Base-by-base conservation (phyloP, 495 filamentous ascomycete genomes). In the Aspergillus homomorphus region DNA sequence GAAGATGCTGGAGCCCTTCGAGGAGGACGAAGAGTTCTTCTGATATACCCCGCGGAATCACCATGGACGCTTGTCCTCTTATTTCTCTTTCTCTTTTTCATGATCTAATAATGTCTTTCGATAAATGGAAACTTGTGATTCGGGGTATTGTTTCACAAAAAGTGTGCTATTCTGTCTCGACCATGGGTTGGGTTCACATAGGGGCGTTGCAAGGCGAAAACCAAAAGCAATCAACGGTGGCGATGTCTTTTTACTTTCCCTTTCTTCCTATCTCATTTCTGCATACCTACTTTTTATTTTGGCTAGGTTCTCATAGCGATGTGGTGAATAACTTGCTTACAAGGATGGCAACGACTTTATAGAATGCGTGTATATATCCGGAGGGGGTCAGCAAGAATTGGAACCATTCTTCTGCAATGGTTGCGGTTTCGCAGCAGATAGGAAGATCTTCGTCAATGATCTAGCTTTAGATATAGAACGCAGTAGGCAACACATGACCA, bases 1-100 rank as follows among this genome's bases (percentile, higher is more conserved):
- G 62, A 95, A 96, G 74, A 79, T 73, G 68, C 60, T 81, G 57
- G 78, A 80, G 15, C 74, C 75, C 19, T 69, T 70, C 38, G 75
- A 77, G 33, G n/a, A n/a, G 15, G 74, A 78, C 54, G 77, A 80
- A 24, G 76, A 77, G 20, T 49, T 51, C 14, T 33, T 33, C 33
- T 19, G 16, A 28, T 33, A 30, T 33, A 16, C 21, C 18, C 14
- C 30, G n/a, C n/a, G n/a, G 38, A 24, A 33, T 30, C 14, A 33
- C n/a, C n/a, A n/a, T n/a, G n/a, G n/a, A n/a, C n/a, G n/a, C n/a
- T n/a, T n/a, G n/a, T n/a, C n/a, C n/a, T n/a, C n/a, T n/a, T n/a
- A n/a, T n/a, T n/a, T 38, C 8, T 9, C 33, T 5, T 12, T 38
- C 7, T 10, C 15, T 5, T 9, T 9, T 38, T 38, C 12, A 14